Evolutionary conservation across 495 filamentous ascomycete genomes (phyloP), one percentile per base, ranked within the genome.

Genomic region (Trichoderma orchidacearum): DNA sequence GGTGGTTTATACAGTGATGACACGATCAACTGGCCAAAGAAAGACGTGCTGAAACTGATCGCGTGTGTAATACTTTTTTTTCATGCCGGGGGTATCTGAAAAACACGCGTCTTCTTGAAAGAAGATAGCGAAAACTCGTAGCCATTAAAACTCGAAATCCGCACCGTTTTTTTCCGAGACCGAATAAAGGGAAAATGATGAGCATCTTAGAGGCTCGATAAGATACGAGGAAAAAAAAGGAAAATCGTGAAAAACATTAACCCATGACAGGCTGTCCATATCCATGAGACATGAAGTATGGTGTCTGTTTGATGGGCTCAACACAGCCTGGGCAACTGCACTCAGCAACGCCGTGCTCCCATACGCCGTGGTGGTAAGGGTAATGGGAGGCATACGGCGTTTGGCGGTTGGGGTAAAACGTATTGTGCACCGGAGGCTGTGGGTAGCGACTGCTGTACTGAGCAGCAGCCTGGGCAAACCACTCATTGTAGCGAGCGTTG

Each of bases 261-360:
- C 80, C 83, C 60, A 78, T 79, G 23, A 85, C 82, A 23, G 87
- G 73, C 68, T 87, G 86, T 18, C 82, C 68, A 61, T 82, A 89
- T 48, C 73, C 72, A 51, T 76, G 76, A 51, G 75, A 71, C 64
- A 79, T 79, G 63, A 89, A 81, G 64, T 90, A 88, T 17, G 79
- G 69, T 32, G 81, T 78, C 29, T 82, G 66, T 56, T 84, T 79
- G 58, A 80, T 64, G 55, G 66, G 83, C 27, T 64, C 64, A 17
- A 73, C 69, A 68, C 87, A 92, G 55, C 81, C 79, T 51, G 72
- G 65, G 66, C 88, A 93, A 57, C 73, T 76, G 65, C 87, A 93
- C 18, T 84, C 86, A 29, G 77, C 75, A 48, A 77, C 77, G 62
- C 79, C 75, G 35, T 79, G 77, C 57, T 78, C 72, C 80, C 84